Percentiles rank a stretch among this genome's conserved stretches.
Evolutionary conservation across 23 red algal genomes (phyloP).

Genomic region (Gracilaria gracilis): DNA sequence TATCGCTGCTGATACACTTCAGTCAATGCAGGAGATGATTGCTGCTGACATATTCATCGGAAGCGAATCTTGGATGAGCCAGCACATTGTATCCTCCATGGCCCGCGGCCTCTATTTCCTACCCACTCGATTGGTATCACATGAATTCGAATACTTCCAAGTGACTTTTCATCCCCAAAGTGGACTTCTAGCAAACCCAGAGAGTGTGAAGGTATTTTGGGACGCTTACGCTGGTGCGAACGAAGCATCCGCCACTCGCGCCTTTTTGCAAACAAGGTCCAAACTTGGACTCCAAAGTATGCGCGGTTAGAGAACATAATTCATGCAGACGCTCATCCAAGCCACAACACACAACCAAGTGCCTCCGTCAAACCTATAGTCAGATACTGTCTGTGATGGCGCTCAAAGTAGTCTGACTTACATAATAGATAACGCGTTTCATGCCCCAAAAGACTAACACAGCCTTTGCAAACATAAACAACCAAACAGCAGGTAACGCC

Average conservation of each 20-base stretch:
- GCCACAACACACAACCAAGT: neutral
- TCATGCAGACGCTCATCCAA: neutral
- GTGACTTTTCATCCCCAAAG: slow-evolving; percentile 9
- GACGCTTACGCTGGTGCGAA: slow-evolving; percentile 35
- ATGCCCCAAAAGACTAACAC: neutral
- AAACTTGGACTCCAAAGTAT: neutral
- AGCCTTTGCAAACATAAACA: neutral
- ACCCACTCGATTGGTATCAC: neutral
- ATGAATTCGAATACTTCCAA: slow-evolving; percentile 23
- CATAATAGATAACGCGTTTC: neutral
- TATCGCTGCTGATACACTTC: slow-evolving; percentile 60
- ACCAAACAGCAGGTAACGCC: no score
- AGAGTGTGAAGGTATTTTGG: slow-evolving; percentile 17
- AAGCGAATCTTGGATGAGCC: slow-evolving; percentile 60
- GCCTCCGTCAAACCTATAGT: neutral
- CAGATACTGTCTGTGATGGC: neutral
- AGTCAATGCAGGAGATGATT: slow-evolving; percentile 69
- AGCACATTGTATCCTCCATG: slow-evolving; percentile 44
- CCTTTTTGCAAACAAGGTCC: neutral
- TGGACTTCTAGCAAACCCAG: slow-evolving; percentile 6
- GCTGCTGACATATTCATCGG: slow-evolving; percentile 70
- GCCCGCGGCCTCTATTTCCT: slow-evolving; percentile 19
- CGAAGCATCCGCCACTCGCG: slow-evolving; percentile 32
- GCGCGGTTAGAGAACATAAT: neutral
- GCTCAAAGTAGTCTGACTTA: neutral